These are phyloP conservation scores for Fistulinella prunicolor DNA, from an alignment of 768 basidiomycete genomes.

Conservation along the genomic window DNA sequence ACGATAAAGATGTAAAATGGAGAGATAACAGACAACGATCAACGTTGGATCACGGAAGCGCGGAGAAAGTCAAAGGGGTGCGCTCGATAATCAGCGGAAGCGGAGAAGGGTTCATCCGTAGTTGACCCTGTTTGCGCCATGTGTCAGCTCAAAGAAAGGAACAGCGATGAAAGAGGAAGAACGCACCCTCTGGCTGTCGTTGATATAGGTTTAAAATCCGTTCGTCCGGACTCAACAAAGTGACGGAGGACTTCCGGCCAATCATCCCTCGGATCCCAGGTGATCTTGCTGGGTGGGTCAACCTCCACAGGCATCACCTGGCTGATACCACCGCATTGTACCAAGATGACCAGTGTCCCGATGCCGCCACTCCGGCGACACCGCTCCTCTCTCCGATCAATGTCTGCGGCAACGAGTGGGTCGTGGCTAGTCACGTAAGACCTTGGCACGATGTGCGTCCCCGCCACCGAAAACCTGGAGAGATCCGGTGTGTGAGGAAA, in stretches of 20 bases:
- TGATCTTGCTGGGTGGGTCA: constrained; percentile 71
- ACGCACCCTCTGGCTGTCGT: constrained; percentile 73
- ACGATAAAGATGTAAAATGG: constrained; percentile 23
- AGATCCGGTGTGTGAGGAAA: constrained; percentile 20
- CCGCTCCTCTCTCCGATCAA: constrained; percentile 76
- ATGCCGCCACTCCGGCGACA: constrained; percentile 74
- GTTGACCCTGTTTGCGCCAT: constrained; percentile 33
- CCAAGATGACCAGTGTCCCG: constrained; percentile 68
- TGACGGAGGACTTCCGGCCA: constrained; percentile 68
- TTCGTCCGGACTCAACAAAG: constrained; percentile 69
- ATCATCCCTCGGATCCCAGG: constrained; percentile 74
- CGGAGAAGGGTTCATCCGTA: constrained; percentile 36
- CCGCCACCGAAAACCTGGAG: constrained; percentile 62
- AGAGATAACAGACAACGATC: constrained; percentile 28
- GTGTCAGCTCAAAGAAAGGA: constrained; percentile 4
- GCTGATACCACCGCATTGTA: constrained; percentile 72
- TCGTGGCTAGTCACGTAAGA: constrained; percentile 64
- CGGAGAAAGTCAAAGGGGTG: constrained; percentile 10
- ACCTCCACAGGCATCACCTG: constrained; percentile 89
- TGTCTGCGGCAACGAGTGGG: constrained; percentile 71
- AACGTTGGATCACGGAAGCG: constrained; percentile 17
- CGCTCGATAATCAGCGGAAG: constrained; percentile 1
- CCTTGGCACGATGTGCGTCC: constrained; percentile 69
- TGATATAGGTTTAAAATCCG: constrained; percentile 82
- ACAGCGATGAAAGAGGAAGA: constrained; percentile 1